Base-by-base conservation (phyloP, 495 filamentous ascomycete genomes). In the Trichoderma gamsii region DNA sequence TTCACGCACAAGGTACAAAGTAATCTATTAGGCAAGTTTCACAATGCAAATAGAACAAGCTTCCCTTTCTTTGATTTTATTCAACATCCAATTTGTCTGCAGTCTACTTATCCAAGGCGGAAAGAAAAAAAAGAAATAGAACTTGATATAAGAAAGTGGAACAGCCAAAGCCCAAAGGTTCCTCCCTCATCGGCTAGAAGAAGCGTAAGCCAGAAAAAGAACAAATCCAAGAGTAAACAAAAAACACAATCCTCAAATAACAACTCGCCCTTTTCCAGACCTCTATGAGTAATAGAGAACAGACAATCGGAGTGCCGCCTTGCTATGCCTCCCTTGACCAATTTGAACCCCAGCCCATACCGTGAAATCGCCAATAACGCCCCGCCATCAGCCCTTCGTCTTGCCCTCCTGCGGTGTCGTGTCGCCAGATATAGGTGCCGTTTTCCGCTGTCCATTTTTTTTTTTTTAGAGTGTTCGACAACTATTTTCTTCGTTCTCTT, bases 61-160 rank as follows among this genome's bases (percentile, higher is more conserved):
- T 38, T 38, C 5, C 8, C 2, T 6, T 38, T 38, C 5, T 38
- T 38, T 38, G 7, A 4, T 46, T 46, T 46, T 6, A 56, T 56
- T n/a, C 16, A 56, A 56, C 51, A 56, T 56, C 51, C 51, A 56
- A 56, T 56, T 56, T 25, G 51, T 56, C 51, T 56, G 51, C n/a
- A 25, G 21, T 21, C 18, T 56, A 46, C 5, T 18, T 46, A 46
- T 46, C 43, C 43, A 16, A 11, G 43, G 43, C 43, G 29, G 29
- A 29, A 46, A 46, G 29, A 29, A 46, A 46, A 46, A 46, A 4
- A 46, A 46, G 18, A 18, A 49, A 49, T 44, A 16, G 43, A 44
- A 5, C 9, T 7, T 2, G 9, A 16, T n/a, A 49, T 49, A 9
- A 52, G 5, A 15, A 46, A 4, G 43, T 16, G 9, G n/a, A 44